Base-by-base conservation (phyloP, 2,329 filamentous ascomycete species). In the Paracamarosporium sp. region DNA sequence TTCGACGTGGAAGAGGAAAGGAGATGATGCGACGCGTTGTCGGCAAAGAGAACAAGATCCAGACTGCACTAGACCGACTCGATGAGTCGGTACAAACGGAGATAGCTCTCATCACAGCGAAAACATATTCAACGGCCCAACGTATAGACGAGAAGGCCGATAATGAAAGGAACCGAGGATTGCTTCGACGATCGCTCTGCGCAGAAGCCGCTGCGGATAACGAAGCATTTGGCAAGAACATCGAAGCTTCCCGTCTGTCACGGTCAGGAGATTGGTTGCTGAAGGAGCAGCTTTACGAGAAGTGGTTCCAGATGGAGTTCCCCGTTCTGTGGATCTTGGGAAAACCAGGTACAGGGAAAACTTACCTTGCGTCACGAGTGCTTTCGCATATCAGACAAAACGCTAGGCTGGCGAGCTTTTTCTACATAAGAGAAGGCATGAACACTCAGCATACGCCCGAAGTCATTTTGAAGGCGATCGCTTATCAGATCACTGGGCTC, bases 21-120 rank as follows among this genome's bases (percentile, higher is more conserved):
- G 47, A 50, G 22, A 50, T 50, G 47, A 50, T 50, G 30, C 45
- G 28, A 31, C 36, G 36, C 9, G 28, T 33, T 4, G 27, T 48
- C 8, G 28, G 28, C 45, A 48, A 48, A 20, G 45, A 48, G 25
- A 48, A 48, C 45, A 48, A 48, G n/a, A 48, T 48, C 30, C 45
- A 48, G 17, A n/a, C 27, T 8, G 28, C 45, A 35, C 45, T 48
- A 15, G 45, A 35, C 45, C 27, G 24, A 7, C 45, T 48, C n/a
- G 28, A 48, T 15, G 45, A 48, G 6, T 46, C 9, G 43, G 43
- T 46, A 28, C 43, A 46, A 15, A 46, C 20, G 13, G 43, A 46
- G 17, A 8, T 46, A 15, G 43, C 20, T 27, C 43, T 46, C 6
- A 46, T 46, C 20, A 17, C 43, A 11, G 43, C 43, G 43, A 46